Base-by-base conservation (phyloP, 2,329 filamentous ascomycete genomes). In the Fusarium penzigii region DNA sequence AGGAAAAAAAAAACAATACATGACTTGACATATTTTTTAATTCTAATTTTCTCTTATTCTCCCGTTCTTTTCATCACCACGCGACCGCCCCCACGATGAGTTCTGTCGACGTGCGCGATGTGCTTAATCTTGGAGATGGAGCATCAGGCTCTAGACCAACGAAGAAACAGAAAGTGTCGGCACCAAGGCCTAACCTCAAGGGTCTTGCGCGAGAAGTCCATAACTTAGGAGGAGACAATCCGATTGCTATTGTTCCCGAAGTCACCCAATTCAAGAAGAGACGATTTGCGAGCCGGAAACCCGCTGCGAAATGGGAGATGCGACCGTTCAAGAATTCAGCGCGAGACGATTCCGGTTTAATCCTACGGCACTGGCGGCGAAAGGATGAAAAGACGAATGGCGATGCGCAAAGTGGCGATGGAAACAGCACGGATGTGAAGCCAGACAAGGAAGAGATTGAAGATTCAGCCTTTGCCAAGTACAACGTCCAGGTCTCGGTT, bases 61-160 rank as follows among this genome's bases (percentile, higher is more conserved):
- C 44, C 29, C 41, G 40, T 40, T 48, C 16, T 34, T 11, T 42
- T 38, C 17, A 12, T 14, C 38, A 11, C 8, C 7, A 55, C 25
- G 53, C 53, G 53, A 46, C 49, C 58, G 52, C 61, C 51, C 58
- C 59, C 65, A 78, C 65, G 58, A 90, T 90, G 86, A 80, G 87
- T 55, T 87, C 87, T 57, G 83, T 86, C 70, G 91, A 96, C 79
- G 84, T 95, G 63, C 90, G 89, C 75, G 91, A 96, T 71, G 90
- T 96, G 68, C 85, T 96, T 67, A 90, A 92, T 71, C 79, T 96
- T 69, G 87, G 87, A 45, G 86, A 85, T 32, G 73, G 76, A 55
- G 64, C 74, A 46, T 65, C 75, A 46, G 75, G 73, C 46, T 67
- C 77, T 48, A 75, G 87, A 57, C 84, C 86, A 39, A 74, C 82